phyloP scores from a whole-genome alignment of 768 basidiomycete species.

The Tulasnella sp. region DNA sequence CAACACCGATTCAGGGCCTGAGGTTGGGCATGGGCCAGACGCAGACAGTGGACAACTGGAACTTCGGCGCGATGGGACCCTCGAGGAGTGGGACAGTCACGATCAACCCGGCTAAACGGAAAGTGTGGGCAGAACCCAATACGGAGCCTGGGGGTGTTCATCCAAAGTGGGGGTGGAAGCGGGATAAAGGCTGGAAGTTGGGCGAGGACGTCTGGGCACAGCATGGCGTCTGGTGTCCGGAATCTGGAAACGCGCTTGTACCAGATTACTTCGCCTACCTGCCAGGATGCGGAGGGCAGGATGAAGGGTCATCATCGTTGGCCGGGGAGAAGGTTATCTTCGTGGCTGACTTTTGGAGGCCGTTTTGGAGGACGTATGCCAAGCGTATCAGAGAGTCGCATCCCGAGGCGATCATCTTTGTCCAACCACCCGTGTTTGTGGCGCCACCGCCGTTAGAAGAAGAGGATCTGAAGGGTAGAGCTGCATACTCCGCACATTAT shows the following conservation, averaged over 20 bases:
- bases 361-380: conserved; percentile 52
- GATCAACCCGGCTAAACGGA: conserved; percentile 74
- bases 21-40: conserved; percentile 80
- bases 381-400: conserved; percentile 54
- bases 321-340: conserved; percentile 41
- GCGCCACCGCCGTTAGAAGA: conserved; percentile 54
- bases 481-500: conserved; percentile 75
- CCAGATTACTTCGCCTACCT: conserved; percentile 61
- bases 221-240: conserved; percentile 78
- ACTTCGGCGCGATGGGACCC: conserved; percentile 73
- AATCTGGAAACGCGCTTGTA: conserved; percentile 51
- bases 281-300: conserved; percentile 23
- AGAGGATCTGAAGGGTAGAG: conserved; percentile 49
- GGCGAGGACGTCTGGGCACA: conserved; percentile 80
- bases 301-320: conserved; percentile 21
- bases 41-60: conserved; percentile 73
- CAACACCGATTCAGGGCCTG: conserved; percentile 75
- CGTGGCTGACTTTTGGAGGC: conserved; percentile 67
- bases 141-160: conserved; percentile 41
- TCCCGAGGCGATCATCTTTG: conserved; percentile 76
- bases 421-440: conserved; percentile 86
- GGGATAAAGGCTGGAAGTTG: conserved; percentile 57
- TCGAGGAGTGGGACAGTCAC: conserved; percentile 58
- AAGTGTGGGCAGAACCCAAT: conserved; percentile 60
- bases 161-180: conserved; percentile 73